Base-by-base conservation (phyloP, 2,329 filamentous ascomycete genomes). In the Periconia macrospinosa region DNA sequence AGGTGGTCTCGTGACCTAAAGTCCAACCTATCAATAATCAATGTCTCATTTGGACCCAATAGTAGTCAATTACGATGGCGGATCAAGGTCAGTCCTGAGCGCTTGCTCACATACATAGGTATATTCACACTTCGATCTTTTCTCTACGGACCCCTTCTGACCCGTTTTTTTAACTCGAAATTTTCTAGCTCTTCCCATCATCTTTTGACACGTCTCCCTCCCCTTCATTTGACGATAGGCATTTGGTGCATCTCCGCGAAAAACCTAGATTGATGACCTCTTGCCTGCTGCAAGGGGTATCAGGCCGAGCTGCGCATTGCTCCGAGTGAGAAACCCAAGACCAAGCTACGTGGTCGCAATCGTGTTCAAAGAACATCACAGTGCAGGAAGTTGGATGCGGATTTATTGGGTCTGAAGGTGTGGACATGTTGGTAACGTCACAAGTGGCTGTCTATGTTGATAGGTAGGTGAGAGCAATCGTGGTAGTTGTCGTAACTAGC, bases 261-360 rank as follows among this genome's bases (percentile, higher is more conserved):
- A 45, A 30, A 3, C 43, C 43, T 19, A 45, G 19, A 45, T 45
- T 23, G 5, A 27, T 30, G n/a, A 30, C 23, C 18, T 45, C 43
- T 8, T 27, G 19, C 8, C n/a, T n/a, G 7, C 9, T 6, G 20
- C 43, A 45, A 8, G 15, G 18, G 8, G 11, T 10, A 7, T 45
- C 43, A 30, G 43, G 11, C 7, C 23, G 18, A 19, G 23, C 19
- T 19, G 19, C 23, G 20, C 43, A 45, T 11, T 45, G 18, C 20
- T 23, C 43, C 3, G 43, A 27, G 43, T 45, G 43, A 15, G 18
- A 23, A 18, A 45, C 27, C 7, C 43, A 6, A 14, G 18, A 9
- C 43, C 43, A 45, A 11, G 43, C 43, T 13, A 45, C 43, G n/a
- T 45, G 43, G 43, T 45, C 43, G 43, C 43, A 45, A 11, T 45